phyloP scores from a whole-genome alignment of 129 eudicot genomes.

The Tagetes erecta region DNA sequence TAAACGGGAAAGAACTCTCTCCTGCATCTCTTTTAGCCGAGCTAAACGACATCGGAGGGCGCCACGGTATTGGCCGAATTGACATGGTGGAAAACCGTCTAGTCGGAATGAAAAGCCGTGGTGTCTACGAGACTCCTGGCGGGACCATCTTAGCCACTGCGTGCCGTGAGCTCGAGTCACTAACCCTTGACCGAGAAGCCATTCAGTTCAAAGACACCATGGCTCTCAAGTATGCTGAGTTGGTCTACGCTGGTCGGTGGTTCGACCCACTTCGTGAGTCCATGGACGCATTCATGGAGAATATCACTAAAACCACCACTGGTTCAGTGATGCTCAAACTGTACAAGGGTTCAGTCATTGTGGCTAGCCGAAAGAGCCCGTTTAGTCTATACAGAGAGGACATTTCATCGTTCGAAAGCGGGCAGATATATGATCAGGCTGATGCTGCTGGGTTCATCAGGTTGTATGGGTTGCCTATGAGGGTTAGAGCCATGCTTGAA shows the following conservation, averaged over 20 bases:
- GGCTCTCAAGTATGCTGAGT: constrained; percentile 91
- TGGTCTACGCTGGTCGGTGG: constrained; percentile 97
- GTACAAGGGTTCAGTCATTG: constrained; percentile 84
- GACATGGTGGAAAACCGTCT: constrained; percentile 95
- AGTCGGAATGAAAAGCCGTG: constrained; percentile 89
- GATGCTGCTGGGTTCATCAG: constrained; percentile 97
- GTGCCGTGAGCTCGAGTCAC: constrained; percentile 86
- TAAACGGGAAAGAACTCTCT: constrained; percentile 77
- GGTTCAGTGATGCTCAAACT: constrained; percentile 87
- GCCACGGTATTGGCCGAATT: constrained; percentile 90
- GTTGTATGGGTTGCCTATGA: constrained; percentile 84
- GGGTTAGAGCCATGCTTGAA: constrained; percentile 98
- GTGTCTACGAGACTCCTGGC: constrained; percentile 96
- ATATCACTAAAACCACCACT: constrained; percentile 70
- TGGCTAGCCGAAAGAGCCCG: constrained; percentile 76
- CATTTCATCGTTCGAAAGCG: constrained; percentile 89
- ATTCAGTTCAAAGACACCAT: constrained; percentile 76
- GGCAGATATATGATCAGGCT: constrained; percentile 90
- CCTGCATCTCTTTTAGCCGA: constrained; percentile 78
- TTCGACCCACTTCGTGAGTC: constrained; percentile 94
- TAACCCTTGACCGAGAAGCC: constrained; percentile 90
- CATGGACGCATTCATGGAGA: constrained; percentile 87
- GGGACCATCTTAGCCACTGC: constrained; percentile 90
- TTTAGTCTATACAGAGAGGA: constrained; percentile 83
- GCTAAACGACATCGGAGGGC: constrained; percentile 80